Evolutionary conservation across 2,329 filamentous ascomycete genomes (phyloP), one percentile per base, ranked within the genome.

Genomic region (Trichoderma semiorbis): DNA sequence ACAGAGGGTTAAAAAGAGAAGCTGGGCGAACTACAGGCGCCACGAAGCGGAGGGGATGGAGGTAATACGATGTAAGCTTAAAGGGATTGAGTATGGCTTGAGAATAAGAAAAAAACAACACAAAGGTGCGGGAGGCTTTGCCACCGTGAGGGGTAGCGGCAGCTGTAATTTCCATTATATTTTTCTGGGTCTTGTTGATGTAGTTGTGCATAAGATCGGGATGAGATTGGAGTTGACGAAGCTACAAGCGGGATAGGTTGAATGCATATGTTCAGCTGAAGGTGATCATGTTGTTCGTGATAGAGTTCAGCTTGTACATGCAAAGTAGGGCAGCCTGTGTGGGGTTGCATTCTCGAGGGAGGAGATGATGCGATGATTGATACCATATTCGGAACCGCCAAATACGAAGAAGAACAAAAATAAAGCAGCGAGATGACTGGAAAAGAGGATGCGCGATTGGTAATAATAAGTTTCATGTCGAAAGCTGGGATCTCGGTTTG

Each of bases 21-120:
- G 16, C 11, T 12, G 47, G 26, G 28, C 24, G 34, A 43, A 28
- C 34, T 11, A 30, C 11, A 28, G 63, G 28, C 66, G 66, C 66
- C 66, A 69, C 57, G 34, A 3, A 50, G 55, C 55, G 55, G 66
- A 50, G 57, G 57, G 55, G 55, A 50, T 50, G 66, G 66, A 69
- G 66, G 66, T 50, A 69, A 69, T 68, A 69, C 39, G 66, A 69
- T 34, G 66, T 69, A 69, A 69, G 66, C 66, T 69, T 69, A 69
- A 69, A 28, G 66, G 28, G n/a, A 39, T 67, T 63, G 60, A 47
- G 62, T 50, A 50, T 32, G 62, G 62, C 62, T 32, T 32, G 53
- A 57, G 43, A 36, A 7, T 1, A 12, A n/a, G 4, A 14, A 16
- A 8, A 7, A 14, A 36, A 36, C 34, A 36, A 18, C 36, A 43